These are phyloP conservation scores for Cystofilobasidium bisporidii DNA, from an alignment of 768 basidiomycete genomes.

Conservation along the genomic window DNA sequence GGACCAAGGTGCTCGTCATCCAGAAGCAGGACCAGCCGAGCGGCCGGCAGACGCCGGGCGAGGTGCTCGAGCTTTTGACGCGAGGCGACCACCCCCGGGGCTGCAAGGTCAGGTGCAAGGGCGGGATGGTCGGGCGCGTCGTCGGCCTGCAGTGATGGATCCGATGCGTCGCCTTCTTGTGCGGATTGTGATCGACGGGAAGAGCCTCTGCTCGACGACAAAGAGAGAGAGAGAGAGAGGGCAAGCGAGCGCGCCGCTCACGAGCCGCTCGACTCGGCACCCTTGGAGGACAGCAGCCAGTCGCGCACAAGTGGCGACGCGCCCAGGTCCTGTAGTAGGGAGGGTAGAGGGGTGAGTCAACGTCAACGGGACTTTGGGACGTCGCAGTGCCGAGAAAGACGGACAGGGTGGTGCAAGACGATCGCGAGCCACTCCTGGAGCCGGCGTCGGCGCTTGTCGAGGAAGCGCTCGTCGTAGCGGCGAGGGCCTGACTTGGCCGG, in stretches of 20 bases:
- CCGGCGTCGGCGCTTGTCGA: neutral
- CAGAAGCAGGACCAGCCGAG: conserved; percentile 24
- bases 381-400: no score
- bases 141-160: conserved; percentile 7
- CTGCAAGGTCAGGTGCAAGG: conserved; percentile 15
- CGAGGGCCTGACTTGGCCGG: neutral
- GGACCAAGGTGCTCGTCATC: conserved; percentile 16
- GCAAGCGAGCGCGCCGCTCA: neutral
- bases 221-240: no score
- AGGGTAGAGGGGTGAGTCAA: neutral
- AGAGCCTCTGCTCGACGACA: no score
- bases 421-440: neutral
- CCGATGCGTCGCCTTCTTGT: no score
- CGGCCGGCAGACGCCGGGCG: conserved; percentile 20
- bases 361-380: neutral
- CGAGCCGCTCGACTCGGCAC: neutral
- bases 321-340: neutral
- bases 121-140: conserved; percentile 19
- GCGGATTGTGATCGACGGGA: neutral
- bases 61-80: conserved; percentile 19
- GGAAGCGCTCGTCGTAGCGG: neutral
- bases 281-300: neutral
- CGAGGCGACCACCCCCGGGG: conserved; percentile 26
- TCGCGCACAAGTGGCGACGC: neutral
- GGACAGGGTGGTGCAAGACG: neutral